phyloP scores from a whole-genome alignment of 2,329 filamentous ascomycete species.

The Fusarium humuli region DNA sequence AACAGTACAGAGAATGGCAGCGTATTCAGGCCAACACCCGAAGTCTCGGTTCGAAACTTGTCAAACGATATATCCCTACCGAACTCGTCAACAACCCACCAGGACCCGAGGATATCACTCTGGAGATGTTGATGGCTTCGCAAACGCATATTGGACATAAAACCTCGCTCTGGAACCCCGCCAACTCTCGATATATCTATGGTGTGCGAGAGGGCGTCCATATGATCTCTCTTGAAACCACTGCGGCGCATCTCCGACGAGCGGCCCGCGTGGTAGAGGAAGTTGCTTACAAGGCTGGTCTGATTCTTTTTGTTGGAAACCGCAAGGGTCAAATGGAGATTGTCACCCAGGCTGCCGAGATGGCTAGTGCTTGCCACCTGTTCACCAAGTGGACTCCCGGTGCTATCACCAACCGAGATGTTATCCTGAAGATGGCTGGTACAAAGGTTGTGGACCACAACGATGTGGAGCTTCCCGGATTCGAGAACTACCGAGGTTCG shows the following conservation, averaged over 20 bases:
- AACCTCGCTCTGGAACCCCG: conserved; percentile 92
- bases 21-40: conserved; percentile 58
- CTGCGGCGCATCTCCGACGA: conserved; percentile 88
- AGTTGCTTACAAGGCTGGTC: conserved; percentile 82
- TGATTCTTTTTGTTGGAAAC: conserved; percentile 92
- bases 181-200: conserved; percentile 93
- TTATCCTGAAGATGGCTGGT: conserved; percentile 78
- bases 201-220: conserved; percentile 89
- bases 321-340: conserved; percentile 82
- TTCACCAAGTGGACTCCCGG: conserved; percentile 95
- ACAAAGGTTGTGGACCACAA: conserved; percentile 81
- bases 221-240: conserved; percentile 92
- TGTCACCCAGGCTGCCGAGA: conserved; percentile 82
- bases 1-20: conserved; percentile 56
- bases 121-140: conserved; percentile 89
- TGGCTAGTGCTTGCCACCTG: conserved; percentile 84
- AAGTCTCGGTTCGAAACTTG: conserved; percentile 61
- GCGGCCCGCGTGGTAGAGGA: conserved; percentile 93
- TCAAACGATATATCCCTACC: conserved; percentile 72
- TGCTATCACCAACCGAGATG: conserved; percentile 90
- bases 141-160: conserved; percentile 92
- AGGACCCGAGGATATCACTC: conserved; percentile 80
- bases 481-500: conserved; percentile 72
- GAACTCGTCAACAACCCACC: conserved; percentile 79
- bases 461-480: conserved; percentile 72